Conservation (phyloP, 2,329 filamentous ascomycete species). For the Tolypocladium ovalisporum region DNA sequence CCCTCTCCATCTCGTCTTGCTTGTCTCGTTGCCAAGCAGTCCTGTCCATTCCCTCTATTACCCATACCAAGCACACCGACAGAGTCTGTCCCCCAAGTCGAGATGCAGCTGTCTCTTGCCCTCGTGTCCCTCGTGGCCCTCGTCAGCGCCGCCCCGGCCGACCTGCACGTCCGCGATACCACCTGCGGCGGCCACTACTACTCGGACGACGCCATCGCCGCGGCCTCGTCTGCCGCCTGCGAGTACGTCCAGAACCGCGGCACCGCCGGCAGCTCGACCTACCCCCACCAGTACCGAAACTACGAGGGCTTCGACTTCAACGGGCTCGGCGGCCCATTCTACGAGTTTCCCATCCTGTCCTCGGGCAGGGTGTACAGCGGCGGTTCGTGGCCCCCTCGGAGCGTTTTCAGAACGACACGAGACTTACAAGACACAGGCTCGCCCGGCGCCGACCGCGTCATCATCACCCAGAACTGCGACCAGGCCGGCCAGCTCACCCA, state of each 20-base stretch:
- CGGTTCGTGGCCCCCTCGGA: slow-evolving; percentile 15
- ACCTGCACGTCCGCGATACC: slow-evolving; percentile 11
- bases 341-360: slow-evolving; percentile 26
- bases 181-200: slow-evolving; percentile 20
- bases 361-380: slow-evolving; percentile 21
- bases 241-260: slow-evolving; percentile 9
- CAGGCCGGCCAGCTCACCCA: slow-evolving; percentile 59
- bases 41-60: neutral
- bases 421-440: slow-evolving; percentile 11
- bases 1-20: neutral
- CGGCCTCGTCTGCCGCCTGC: slow-evolving; percentile 17
- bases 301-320: slow-evolving; percentile 24
- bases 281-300: slow-evolving; percentile 29
- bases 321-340: slow-evolving; percentile 20
- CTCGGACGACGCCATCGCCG: slow-evolving; percentile 13
- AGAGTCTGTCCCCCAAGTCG: slow-evolving; percentile 5
- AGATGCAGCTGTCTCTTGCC: slow-evolving; percentile 14
- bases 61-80: neutral
- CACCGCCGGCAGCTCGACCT: slow-evolving; percentile 17
- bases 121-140: slow-evolving; percentile 16
- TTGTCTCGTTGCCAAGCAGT: neutral
- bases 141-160: slow-evolving; percentile 15
- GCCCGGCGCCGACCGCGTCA: slow-evolving; percentile 57
- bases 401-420: no score
- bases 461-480: slow-evolving; percentile 40